Conservation (phyloP, 257 asterid genomes). For the Jacaranda copaia region DNA sequence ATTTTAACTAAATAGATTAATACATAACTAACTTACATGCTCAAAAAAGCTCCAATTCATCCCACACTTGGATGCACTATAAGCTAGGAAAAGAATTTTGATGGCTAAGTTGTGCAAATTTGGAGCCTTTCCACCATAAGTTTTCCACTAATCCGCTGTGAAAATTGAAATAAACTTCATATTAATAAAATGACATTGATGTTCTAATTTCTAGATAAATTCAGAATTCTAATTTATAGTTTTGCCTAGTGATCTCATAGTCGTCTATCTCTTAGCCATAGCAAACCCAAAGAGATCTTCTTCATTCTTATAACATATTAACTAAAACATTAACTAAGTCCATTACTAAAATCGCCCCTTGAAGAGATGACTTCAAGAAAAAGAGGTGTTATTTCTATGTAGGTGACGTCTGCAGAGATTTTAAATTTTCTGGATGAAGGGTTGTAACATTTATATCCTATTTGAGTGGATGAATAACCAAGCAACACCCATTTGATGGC, state of each 20-base stretch:
- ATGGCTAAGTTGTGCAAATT: neutral
- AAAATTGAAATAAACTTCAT: neutral
- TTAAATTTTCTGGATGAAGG: too few relatives aligned
- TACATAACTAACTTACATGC: neutral
- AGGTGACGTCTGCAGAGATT: too few relatives aligned
- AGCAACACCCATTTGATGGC: too few relatives aligned
- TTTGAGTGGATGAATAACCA: too few relatives aligned
- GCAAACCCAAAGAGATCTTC: neutral
- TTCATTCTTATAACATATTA: neutral
- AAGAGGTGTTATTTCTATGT: too few relatives aligned
- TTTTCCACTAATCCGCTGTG: neutral
- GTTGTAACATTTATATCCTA: too few relatives aligned
- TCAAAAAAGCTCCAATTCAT: neutral
- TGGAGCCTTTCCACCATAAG: neutral
- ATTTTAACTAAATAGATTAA: neutral
- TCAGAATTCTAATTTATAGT: neutral
- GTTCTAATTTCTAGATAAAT: too few relatives aligned
- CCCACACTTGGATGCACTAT: neutral
- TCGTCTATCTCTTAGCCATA: neutral
- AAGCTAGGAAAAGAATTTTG: neutral
- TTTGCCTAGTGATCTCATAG: neutral
- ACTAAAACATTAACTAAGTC: too few relatives aligned
- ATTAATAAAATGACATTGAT: neutral
- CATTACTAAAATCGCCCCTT: too few relatives aligned
- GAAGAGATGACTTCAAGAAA: too few relatives aligned